Base-by-base conservation (phyloP, 345 rosid species). In the Gossypium arboreum region DNA sequence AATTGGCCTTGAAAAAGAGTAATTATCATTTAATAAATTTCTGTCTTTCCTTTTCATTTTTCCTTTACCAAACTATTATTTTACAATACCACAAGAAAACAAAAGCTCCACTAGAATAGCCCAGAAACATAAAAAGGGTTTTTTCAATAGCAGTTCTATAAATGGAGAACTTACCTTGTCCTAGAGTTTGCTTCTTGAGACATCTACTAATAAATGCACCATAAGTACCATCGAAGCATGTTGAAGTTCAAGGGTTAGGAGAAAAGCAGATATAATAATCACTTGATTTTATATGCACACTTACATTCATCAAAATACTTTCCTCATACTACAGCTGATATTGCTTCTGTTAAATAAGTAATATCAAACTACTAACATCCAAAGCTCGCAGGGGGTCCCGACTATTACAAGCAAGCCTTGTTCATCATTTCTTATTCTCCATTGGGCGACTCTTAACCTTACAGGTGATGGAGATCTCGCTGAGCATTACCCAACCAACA, bases 281-380 rank as follows among this genome's bases (percentile, higher is more conserved):
- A 63, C 67, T 55, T 60, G 27, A 70, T 68, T 66, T 77, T 55
- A 70, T 75, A 86, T 84, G 73, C 76, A 87, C 85, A 81, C 75
- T 87, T 83, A 63, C 81, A 75, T 55, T 79, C 62, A 75, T 80
- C 72, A 79, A 65, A 61, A 77, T 17, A 59, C 63, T 56, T 13
- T 48, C 76, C 58, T 73, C 71, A 16, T 58, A 56, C 50, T 43
- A 70, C 44, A 61, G 18, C 25, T 68, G 47, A 59, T 54, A 66
- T 63, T 77, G 76, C 78, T 78, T 70, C 79, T 75, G 61, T 70
- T 11, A 25, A 44, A 34, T 66, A 68, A 75, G 67, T 75, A 41
- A 63, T 57, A 45, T 51, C 74, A 79, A 79, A 66, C 68, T 69
- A 74, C 67, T 63, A 55, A n/a, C 50, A 64, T 50, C 74, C 71